Percentiles rank a stretch among this genome's conserved stretches.
Conservation (phyloP, 805 yeast genomes). For the Sugiyamaella marilandica region DNA sequence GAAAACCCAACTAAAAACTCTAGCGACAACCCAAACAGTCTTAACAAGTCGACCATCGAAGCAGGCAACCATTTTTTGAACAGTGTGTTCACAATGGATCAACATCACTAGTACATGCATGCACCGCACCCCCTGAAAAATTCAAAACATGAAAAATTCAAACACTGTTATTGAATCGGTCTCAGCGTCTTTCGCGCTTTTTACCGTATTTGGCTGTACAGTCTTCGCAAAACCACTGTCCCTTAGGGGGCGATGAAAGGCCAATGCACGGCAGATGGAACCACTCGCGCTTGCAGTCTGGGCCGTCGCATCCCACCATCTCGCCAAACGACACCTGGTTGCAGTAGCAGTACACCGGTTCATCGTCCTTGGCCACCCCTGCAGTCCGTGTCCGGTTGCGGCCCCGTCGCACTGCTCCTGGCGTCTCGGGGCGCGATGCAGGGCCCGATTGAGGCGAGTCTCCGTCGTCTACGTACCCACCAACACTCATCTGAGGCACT, state of each 20-base stretch:
- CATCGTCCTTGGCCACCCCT: slow-evolving; percentile 37
- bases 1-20: too few relatives aligned
- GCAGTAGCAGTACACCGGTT: slow-evolving; percentile 92
- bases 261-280: slow-evolving; percentile 93
- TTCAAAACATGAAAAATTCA: too few relatives aligned
- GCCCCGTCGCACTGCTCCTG: slow-evolving; percentile 16
- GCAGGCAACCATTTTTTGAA: too few relatives aligned
- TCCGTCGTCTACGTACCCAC: slow-evolving; percentile 13
- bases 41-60: too few relatives aligned
- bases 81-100: too few relatives aligned
- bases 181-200: slow-evolving; percentile 13
- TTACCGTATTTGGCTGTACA: slow-evolving; percentile 37
- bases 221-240: slow-evolving; percentile 76
- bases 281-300: slow-evolving; percentile 89
- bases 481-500: too few relatives aligned
- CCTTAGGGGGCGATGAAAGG: slow-evolving; percentile 77
- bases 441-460: slow-evolving; percentile 9
- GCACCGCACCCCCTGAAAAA: too few relatives aligned
- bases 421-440: slow-evolving; percentile 19
- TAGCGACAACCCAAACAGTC: too few relatives aligned
- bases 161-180: neutral
- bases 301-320: slow-evolving; percentile 99
- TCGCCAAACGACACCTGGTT: slow-evolving; percentile 96
- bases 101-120: too few relatives aligned
- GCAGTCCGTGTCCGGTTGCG: slow-evolving; percentile 17